Percentiles rank a stretch among this genome's conserved stretches.
These are phyloP conservation scores for Coniochaeta sp. DNA, from an alignment of 2,329 filamentous ascomycete genomes.

Conservation along the genomic window DNA sequence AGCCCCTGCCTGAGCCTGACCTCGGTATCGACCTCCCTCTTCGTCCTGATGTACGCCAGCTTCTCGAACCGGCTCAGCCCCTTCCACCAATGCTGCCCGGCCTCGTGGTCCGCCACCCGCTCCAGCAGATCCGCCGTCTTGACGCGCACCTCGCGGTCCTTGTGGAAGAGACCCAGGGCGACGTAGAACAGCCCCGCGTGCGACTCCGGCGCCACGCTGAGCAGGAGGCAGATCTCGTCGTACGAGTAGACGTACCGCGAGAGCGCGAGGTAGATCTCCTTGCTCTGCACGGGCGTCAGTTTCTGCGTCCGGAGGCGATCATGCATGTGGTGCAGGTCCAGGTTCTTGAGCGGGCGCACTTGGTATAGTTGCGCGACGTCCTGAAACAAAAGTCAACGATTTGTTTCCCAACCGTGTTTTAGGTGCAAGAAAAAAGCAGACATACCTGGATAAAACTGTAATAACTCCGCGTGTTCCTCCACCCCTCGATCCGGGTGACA, in stretches of 20 bases:
- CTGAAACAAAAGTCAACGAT: constrained; percentile 25
- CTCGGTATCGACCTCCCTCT: constrained; percentile 55
- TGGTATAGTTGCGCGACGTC: constrained; percentile 59
- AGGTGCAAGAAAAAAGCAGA: not conserved
- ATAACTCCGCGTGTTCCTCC: constrained; percentile 92
- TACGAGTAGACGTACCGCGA: constrained; percentile 69
- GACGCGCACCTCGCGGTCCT: constrained; percentile 69
- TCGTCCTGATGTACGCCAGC: constrained; percentile 73
- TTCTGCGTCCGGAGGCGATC: constrained; percentile 81
- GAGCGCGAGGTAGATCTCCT: constrained; percentile 79
- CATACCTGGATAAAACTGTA: constrained; percentile 85
- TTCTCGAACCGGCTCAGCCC: constrained; percentile 82
- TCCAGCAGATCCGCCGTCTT: constrained; percentile 75
- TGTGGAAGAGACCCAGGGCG: constrained; percentile 85
- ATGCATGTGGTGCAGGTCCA: constrained; percentile 87
- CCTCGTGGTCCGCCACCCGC: constrained; percentile 77
- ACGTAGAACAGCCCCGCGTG: constrained; percentile 88
- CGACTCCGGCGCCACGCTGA: constrained; percentile 75
- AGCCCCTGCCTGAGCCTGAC: constrained; percentile 36
- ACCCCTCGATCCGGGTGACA: constrained; percentile 88
- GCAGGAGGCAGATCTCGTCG: constrained; percentile 76
- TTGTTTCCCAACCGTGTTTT: not conserved
- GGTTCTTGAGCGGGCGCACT: constrained; percentile 62
- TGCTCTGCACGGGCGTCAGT: constrained; percentile 66
- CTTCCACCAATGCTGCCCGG: constrained; percentile 88